phyloP scores from a whole-genome alignment of 2,329 filamentous ascomycete species.

The Phoma sp. region DNA sequence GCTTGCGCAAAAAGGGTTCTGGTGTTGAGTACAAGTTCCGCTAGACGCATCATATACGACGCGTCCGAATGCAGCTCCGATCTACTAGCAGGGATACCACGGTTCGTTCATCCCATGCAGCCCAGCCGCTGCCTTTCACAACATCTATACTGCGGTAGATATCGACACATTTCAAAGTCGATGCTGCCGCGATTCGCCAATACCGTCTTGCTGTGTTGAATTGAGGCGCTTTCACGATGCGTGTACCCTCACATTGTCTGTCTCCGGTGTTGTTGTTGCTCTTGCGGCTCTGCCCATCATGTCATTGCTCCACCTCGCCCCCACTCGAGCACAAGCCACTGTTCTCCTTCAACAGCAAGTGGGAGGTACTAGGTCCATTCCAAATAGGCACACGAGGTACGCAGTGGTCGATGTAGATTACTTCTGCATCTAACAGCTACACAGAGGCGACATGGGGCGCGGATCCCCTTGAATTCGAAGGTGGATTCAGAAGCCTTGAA shows the following conservation, averaged over 20 bases:
- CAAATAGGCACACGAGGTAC: slow-evolving; percentile 64
- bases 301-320: slow-evolving; percentile 25
- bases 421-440: slow-evolving; percentile 18
- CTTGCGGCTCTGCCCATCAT: slow-evolving; percentile 17
- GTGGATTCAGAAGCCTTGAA: slow-evolving; percentile 58
- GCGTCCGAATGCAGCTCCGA: slow-evolving; percentile 33
- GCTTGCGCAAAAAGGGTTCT: slow-evolving; percentile 8
- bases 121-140: slow-evolving; percentile 16
- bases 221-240: neutral
- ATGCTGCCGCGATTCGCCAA: neutral
- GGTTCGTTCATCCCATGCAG: slow-evolving; percentile 8
- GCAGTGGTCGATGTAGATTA: slow-evolving; percentile 15
- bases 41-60: slow-evolving; percentile 25
- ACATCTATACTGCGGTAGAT: neutral
- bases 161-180: neutral
- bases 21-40: slow-evolving; percentile 25
- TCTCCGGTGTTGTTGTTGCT: slow-evolving; percentile 12
- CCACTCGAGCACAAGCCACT: slow-evolving; percentile 28
- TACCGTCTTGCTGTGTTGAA: neutral
- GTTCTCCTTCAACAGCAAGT: slow-evolving; percentile 47
- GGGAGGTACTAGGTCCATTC: slow-evolving; percentile 64
- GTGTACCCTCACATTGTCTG: neutral
- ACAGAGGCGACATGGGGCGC: slow-evolving; percentile 64
- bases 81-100: slow-evolving; percentile 19
- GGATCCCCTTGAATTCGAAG: slow-evolving; percentile 61